These are phyloP conservation scores for Harrya chromipes DNA, from an alignment of 768 basidiomycete species.

Conservation along the genomic window DNA sequence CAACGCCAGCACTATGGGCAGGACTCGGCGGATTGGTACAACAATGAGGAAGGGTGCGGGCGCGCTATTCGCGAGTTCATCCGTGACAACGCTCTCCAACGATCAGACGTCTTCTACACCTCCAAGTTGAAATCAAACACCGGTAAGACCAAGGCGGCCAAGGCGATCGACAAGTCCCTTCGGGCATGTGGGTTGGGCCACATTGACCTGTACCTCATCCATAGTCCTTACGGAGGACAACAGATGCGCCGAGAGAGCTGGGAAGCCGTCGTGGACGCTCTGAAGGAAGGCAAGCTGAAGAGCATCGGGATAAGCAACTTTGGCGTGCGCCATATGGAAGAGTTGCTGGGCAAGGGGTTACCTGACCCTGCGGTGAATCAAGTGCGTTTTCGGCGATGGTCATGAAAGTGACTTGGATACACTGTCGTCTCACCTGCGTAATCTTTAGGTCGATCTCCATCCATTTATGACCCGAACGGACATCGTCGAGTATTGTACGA, in stretches of 20 bases:
- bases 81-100: slow-evolving; percentile 37
- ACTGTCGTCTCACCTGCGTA: slow-evolving; percentile 6
- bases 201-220: slow-evolving; percentile 4
- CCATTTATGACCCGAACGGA: slow-evolving; percentile 68
- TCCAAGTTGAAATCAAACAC: slow-evolving; percentile 63
- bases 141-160: slow-evolving; percentile 42
- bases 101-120: slow-evolving; percentile 59
- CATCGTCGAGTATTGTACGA: slow-evolving; percentile 54
- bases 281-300: background rate
- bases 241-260: slow-evolving; percentile 5
- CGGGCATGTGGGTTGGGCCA: slow-evolving; percentile 33
- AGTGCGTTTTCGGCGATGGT: slow-evolving; percentile 29
- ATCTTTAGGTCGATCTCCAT: slow-evolving; percentile 49
- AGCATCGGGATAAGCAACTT: slow-evolving; percentile 6
- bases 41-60: slow-evolving; percentile 64
- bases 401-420: background rate
- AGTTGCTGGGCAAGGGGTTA: slow-evolving; percentile 43
- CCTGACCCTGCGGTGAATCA: slow-evolving; percentile 62
- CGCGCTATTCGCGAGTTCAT: slow-evolving; percentile 58
- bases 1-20: background rate
- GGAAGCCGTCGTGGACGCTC: slow-evolving; percentile 3
- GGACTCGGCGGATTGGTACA: slow-evolving; percentile 8
- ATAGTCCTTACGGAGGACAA: slow-evolving; percentile 3
- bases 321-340: slow-evolving; percentile 46
- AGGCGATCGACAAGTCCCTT: slow-evolving; percentile 52